Base-by-base conservation (phyloP, 305 asterid genomes). In the Fraxinus sp. region DNA sequence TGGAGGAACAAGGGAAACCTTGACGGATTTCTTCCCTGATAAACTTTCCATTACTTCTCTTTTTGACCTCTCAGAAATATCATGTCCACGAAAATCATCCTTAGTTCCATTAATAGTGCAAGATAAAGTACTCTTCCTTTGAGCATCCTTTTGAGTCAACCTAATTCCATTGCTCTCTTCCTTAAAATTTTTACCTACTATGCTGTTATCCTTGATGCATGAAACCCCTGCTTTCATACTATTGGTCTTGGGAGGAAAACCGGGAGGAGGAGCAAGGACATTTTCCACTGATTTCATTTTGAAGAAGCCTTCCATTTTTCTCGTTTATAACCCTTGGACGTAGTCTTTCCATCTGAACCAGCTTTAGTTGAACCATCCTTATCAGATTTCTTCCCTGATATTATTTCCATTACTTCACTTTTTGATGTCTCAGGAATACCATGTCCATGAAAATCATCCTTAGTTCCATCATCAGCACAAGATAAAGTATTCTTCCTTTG, bases 221-320 rank as follows among this genome's bases (percentile, higher is more conserved):
- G 46, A 82, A 52, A 24, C 74, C 62, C 24, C 55, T 28, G 13
- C 70, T n/a, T 49, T 24, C 71, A 49, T 57, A 30, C 36, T 28
- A 57, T 16, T 75, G 75, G 66, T 9, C 22, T 71, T 78, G 7
- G 37, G 79, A 32, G 79, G 33, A 80, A 73, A 80, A 33, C 79
- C 57, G 0, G 64, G 79, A 20, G 85, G 79, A 7, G 33, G 68
- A 52, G 64, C 52, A 24, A 71, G 24, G 14, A 68, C 39, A 20
- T 77, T 74, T 1, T n/a, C 82, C 41, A 77, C 75, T 3, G n/a
- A 79, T 83, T 70, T 36, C 75, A 28, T 59, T 59, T 37, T 62
- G 18, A 36, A 35, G 1, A 64, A 41, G 41, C 55, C 77, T 14
- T 57, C 68, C 68, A 18, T 57, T 18, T 57, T 6, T 57, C 9